Conservation (phyloP, 768 basidiomycete genomes). For the Suillus brevipes region DNA sequence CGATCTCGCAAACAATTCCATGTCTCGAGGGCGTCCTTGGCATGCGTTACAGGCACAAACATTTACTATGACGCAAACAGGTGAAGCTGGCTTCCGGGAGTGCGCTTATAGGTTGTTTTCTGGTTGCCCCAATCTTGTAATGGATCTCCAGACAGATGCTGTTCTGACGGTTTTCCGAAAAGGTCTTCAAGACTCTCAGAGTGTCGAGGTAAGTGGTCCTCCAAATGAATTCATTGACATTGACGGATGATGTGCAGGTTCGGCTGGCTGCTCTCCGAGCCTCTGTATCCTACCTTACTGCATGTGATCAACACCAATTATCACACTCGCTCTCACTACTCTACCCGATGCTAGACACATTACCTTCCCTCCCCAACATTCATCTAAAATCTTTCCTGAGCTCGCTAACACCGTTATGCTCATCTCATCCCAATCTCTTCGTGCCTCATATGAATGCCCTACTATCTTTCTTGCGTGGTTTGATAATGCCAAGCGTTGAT, state of each 20-base stretch:
- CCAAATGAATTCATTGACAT: conserved; percentile 3
- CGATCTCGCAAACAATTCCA: conserved; percentile 74
- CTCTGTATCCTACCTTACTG: conserved; percentile 65
- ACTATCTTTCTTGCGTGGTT: conserved; percentile 65
- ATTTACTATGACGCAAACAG: conserved; percentile 57
- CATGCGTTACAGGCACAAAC: conserved; percentile 73
- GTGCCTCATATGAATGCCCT: conserved; percentile 67
- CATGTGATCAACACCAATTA: conserved; percentile 61
- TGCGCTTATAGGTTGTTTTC: conserved; percentile 73
- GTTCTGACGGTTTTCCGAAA: conserved; percentile 66
- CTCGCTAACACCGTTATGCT: conserved; percentile 69
- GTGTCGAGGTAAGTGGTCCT: conserved; percentile 49
- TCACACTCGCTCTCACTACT: conserved; percentile 60
- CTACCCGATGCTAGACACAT: conserved; percentile 73
- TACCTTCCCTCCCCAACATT: conserved; percentile 54
- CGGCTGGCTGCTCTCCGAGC: conserved; percentile 73
- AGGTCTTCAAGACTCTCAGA: conserved; percentile 66
- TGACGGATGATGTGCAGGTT: conserved; percentile 44
- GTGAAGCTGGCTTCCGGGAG: conserved; percentile 45
- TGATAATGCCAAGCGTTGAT: conserved; percentile 66
- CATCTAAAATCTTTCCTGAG: conserved; percentile 67
- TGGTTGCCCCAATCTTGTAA: conserved; percentile 71
- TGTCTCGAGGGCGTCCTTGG: conserved; percentile 78
- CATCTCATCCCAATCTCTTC: conserved; percentile 71
- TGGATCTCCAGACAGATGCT: conserved; percentile 72